Conservation (phyloP, 2,329 filamentous ascomycete species). For the Xylaria polymorpha region DNA sequence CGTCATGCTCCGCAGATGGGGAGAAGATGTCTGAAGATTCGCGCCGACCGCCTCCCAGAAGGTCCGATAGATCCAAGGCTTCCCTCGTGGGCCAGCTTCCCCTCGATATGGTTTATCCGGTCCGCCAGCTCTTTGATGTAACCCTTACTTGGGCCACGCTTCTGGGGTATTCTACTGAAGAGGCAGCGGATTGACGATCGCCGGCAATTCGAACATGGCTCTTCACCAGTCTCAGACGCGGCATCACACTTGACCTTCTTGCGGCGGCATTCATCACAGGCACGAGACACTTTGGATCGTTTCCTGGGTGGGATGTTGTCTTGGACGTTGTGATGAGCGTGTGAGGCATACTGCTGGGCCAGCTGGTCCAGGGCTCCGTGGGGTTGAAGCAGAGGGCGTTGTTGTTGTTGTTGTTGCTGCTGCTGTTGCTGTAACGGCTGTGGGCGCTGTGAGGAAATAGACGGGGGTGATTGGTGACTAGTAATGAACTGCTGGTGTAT, state of each 20-base stretch:
- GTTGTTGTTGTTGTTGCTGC: conserved; percentile 50
- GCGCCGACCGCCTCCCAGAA: conserved; percentile 50
- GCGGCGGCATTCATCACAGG: conserved; percentile 87
- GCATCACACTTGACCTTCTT: conserved; percentile 94
- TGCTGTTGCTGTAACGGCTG: conserved; percentile 52
- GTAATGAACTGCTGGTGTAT: conserved; percentile 34
- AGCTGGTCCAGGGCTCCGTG: conserved; percentile 43
- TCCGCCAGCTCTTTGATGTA: conserved; percentile 95
- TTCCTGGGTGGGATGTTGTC: conserved; percentile 77
- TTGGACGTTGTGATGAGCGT: conserved; percentile 50
- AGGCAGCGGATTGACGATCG: conserved; percentile 81
- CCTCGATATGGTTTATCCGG: conserved; percentile 83
- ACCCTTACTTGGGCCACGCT: conserved; percentile 90
- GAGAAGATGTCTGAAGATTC: conserved; percentile 64
- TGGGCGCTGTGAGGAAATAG: conserved; percentile 44
- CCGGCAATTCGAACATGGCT: conserved; percentile 84
- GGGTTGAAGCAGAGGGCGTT: conserved; percentile 41
- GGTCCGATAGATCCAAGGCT: conserved; percentile 60
- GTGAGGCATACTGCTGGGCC: conserved; percentile 56
- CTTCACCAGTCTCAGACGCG: conserved; percentile 75
- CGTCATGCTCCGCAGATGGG: conserved; percentile 58
- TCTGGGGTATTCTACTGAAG: conserved; percentile 89
- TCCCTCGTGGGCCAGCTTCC: conserved; percentile 72
- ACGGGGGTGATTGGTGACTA: conserved; percentile 38
- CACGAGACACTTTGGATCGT: conserved; percentile 85